phyloP scores from a whole-genome alignment of 225 moss, liverwort and hornwort genomes.

The Straminergon stramineum region DNA sequence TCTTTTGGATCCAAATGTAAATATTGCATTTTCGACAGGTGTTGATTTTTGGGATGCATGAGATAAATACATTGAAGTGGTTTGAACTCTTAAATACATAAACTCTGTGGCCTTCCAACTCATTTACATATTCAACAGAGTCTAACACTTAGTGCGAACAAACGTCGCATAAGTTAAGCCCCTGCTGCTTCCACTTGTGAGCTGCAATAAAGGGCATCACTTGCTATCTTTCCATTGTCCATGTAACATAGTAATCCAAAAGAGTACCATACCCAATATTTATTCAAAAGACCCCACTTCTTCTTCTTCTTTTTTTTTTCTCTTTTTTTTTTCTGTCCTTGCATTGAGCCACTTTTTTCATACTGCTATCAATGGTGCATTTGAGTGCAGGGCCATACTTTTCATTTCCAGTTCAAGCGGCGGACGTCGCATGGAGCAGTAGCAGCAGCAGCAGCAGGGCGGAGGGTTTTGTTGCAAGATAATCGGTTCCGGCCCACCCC shows the following conservation, averaged over 20 bases:
- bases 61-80: neutral
- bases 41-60: no score
- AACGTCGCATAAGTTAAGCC: neutral
- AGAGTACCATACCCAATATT: neutral
- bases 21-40: no score
- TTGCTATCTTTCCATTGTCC: neutral
- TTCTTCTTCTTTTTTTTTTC: fast-evolving
- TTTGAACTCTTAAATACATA: neutral
- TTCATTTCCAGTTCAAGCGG: neutral
- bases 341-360: neutral
- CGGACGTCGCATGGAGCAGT: neutral
- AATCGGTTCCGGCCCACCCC: neutral
- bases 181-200: no score
- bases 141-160: neutral
- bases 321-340: no score
- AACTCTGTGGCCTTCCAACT: neutral
- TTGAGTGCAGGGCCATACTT: neutral
- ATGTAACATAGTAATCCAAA: neutral
- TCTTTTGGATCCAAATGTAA: neutral
- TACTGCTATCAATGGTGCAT: neutral
- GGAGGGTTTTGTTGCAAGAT: neutral
- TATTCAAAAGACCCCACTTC: neutral
- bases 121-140: neutral
- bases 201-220: neutral
- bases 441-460: neutral